A percentile compares a stretch with the other conserved stretches of the same genome.
phyloP scores from a whole-genome alignment of 1,284 basidiomycete genomes.

The Rhodotorula sp. region DNA sequence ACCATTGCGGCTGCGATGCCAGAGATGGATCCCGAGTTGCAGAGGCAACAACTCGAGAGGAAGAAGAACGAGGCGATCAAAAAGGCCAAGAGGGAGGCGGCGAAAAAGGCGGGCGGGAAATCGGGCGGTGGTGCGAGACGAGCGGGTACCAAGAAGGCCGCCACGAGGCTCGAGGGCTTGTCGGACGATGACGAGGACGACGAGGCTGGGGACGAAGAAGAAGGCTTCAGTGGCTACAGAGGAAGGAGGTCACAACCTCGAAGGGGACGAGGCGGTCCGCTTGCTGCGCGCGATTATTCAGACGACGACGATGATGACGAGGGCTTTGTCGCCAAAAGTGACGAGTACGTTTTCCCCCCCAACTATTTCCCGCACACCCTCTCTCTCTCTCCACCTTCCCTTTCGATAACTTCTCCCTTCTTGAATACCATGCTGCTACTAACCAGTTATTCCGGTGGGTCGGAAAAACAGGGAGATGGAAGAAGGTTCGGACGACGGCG shows the following conservation, averaged over 20 bases:
- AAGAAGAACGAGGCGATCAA: conserved; percentile 46
- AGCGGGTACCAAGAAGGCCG: conserved; percentile 18
- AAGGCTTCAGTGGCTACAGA: conserved; percentile 18
- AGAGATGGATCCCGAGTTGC: conserved; percentile 38
- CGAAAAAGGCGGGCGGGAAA: conserved; percentile 15
- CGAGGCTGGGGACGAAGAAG: conserved; percentile 21
- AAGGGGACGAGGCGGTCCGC: conserved; percentile 26
- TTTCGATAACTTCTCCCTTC: background rate
- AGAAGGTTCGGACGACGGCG: conserved; percentile 36
- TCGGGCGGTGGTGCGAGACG: conserved; percentile 29
- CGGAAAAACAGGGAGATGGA: conserved; percentile 12
- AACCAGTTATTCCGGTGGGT: too few species aligned
- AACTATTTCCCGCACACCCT: background rate
- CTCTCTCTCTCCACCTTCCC: conserved; percentile 14
- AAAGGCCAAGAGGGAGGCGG: conserved; percentile 41
- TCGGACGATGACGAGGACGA: conserved; percentile 13
- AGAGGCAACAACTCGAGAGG: conserved; percentile 40
- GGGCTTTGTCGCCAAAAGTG: conserved; percentile 31
- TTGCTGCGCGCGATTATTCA: conserved; percentile 16
- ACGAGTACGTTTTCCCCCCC: conserved; percentile 16
- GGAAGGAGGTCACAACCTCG: conserved; percentile 24
- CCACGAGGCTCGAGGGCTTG: conserved; percentile 40
- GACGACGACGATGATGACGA: conserved; percentile 46
- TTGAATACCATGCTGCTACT: too few species aligned
- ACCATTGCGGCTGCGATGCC: conserved; percentile 66